A percentile compares a stretch with the other conserved stretches of the same genome.
These are phyloP conservation scores for Neurospora tetraspora DNA, from an alignment of 495 filamentous ascomycete species.

Conservation along the genomic window DNA sequence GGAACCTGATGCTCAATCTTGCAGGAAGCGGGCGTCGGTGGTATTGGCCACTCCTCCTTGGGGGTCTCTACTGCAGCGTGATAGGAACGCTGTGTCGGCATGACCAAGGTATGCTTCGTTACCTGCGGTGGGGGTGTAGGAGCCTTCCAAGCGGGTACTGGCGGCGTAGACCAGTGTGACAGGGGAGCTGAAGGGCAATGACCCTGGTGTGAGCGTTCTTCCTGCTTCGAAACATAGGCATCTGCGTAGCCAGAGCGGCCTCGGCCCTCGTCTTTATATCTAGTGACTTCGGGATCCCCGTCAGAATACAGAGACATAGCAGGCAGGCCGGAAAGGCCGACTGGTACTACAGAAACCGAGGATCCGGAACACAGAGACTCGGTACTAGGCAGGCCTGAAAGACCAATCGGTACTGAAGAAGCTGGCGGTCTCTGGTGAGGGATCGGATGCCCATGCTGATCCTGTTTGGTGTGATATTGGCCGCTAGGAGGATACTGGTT, in stretches of 20 bases:
- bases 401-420: background rate
- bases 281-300: background rate
- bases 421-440: background rate
- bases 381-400: background rate
- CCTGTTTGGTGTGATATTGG: background rate
- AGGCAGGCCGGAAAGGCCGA: background rate
- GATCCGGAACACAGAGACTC: background rate
- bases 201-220: background rate
- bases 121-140: background rate
- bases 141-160: background rate
- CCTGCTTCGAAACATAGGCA: background rate
- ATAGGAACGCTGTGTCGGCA: background rate
- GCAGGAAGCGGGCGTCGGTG: background rate
- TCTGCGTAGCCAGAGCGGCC: background rate
- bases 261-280: background rate
- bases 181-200: background rate
- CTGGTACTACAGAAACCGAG: background rate
- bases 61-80: background rate
- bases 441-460: background rate
- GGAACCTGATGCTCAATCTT: too few species aligned
- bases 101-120: background rate
- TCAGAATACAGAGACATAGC: background rate
- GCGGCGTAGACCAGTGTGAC: background rate
- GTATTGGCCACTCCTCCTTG: background rate
- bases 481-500: accelerated